Conservation (phyloP, 2,329 filamentous ascomycete species). For the Dryadomyces quercus-mongolicae region DNA sequence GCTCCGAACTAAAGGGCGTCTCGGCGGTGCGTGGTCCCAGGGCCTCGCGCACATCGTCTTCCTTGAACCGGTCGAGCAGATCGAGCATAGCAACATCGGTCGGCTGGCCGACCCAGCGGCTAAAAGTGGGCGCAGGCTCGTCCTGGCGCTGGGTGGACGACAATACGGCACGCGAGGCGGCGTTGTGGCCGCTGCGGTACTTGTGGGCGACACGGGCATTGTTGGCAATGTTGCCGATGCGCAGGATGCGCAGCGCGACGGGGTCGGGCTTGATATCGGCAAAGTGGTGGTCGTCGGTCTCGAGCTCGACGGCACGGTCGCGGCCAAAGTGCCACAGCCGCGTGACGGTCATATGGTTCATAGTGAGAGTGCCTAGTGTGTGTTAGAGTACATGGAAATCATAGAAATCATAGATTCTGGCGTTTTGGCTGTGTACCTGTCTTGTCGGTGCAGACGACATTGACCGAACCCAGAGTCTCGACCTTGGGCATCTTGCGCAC, state of each 20-base stretch:
- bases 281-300: conserved; percentile 37
- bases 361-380: conserved; percentile 65
- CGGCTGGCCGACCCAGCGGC: conserved; percentile 91
- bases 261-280: conserved; percentile 51
- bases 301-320: conserved; percentile 36
- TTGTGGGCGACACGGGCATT: conserved; percentile 71
- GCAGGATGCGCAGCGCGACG: conserved; percentile 67
- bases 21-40: conserved; percentile 74
- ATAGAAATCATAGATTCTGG: no score
- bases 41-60: conserved; percentile 80
- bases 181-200: conserved; percentile 51
- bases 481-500: conserved; percentile 93
- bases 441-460: conserved; percentile 98
- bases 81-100: conserved; percentile 97
- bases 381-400: no score
- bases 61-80: conserved; percentile 77
- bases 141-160: conserved; percentile 68
- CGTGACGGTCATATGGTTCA: conserved; percentile 96
- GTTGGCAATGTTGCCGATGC: conserved; percentile 94
- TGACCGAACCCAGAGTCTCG: conserved; percentile 94
- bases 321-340: conserved; percentile 92
- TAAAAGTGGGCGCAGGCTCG: conserved; percentile 47
- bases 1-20: conserved; percentile 89
- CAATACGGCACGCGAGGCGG: conserved; percentile 67
- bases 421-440: conserved; percentile 35